Evolutionary conservation across 2,329 filamentous ascomycete genomes (phyloP).

Genomic region (Ophiostoma perfectum): DNA sequence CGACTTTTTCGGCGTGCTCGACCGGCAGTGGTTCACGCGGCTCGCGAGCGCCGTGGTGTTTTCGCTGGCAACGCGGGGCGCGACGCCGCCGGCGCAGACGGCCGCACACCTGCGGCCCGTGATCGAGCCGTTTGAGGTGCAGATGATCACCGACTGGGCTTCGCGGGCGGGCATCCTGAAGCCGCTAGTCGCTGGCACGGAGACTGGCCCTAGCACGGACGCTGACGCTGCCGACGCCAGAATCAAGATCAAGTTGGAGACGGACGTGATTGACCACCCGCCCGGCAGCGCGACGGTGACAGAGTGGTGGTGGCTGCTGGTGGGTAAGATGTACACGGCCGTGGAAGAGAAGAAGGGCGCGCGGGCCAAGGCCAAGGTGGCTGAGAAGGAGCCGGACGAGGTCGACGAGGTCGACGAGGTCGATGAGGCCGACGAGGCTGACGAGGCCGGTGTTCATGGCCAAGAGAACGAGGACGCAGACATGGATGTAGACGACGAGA

Average conservation of each 20-base stretch:
- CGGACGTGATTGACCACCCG: not conserved
- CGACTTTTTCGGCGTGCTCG: slow-evolving; percentile 58
- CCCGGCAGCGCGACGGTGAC: slow-evolving; percentile 40
- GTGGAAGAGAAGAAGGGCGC: slow-evolving; percentile 1
- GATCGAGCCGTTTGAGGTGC: slow-evolving; percentile 59
- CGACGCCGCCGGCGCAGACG: slow-evolving; percentile 49
- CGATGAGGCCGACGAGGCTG: no score
- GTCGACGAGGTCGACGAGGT: not conserved
- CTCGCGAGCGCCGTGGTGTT: slow-evolving; percentile 59
- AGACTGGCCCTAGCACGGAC: not conserved
- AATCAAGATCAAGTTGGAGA: no score
- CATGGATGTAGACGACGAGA: no score
- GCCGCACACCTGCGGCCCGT: slow-evolving; percentile 52
- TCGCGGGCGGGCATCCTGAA: slow-evolving; percentile 46
- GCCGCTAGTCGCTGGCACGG: slow-evolving; percentile 30
- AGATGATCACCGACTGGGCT: slow-evolving; percentile 56
- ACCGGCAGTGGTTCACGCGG: slow-evolving; percentile 58
- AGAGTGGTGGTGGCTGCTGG: slow-evolving; percentile 65
- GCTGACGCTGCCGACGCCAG: no score
- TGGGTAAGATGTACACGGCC: slow-evolving; percentile 36
- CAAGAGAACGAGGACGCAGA: no score
- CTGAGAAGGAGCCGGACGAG: not conserved
- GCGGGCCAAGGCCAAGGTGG: not conserved
- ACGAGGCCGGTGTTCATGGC: no score
- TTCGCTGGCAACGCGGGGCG: slow-evolving; percentile 56